A percentile compares a stretch with the other conserved stretches of the same genome.
Conservation (phyloP, 495 filamentous ascomycete genomes). For the Hypoxylon rickii region DNA sequence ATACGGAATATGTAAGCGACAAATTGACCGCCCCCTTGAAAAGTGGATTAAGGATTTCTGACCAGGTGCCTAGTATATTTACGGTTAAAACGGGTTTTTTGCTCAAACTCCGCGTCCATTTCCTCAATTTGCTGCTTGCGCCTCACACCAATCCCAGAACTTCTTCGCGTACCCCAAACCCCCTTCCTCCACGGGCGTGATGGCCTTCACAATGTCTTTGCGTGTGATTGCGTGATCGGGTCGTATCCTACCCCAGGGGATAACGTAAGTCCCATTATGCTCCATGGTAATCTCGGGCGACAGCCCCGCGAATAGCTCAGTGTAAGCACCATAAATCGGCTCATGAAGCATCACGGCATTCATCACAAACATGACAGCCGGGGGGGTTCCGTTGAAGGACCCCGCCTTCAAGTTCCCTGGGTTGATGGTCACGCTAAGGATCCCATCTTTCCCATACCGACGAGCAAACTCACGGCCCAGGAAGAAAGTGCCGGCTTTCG, state of each 20-base stretch:
- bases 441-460: constrained; percentile 18
- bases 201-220: background rate
- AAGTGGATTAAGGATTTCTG: too few species aligned
- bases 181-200: background rate
- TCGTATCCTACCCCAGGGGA: constrained; percentile 5
- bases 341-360: background rate
- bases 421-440: constrained; percentile 48
- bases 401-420: constrained; percentile 36
- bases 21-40: too few species aligned
- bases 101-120: too few species aligned
- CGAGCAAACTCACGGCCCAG: constrained; percentile 40
- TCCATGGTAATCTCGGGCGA: constrained; percentile 34
- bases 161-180: constrained; percentile 5
- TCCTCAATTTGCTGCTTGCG: too few species aligned
- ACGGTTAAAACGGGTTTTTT: too few species aligned
- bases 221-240: background rate
- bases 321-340: constrained; percentile 44
- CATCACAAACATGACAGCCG: background rate
- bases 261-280: constrained; percentile 17
- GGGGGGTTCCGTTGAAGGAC: background rate
- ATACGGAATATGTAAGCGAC: too few species aligned
- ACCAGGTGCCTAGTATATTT: too few species aligned
- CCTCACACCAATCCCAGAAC: constrained; percentile 28
- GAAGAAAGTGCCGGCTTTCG: constrained; percentile 48
- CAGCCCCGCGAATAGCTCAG: constrained; percentile 47